Base-by-base conservation (phyloP, 805 yeast genomes). In the Naumovozyma baii region DNA sequence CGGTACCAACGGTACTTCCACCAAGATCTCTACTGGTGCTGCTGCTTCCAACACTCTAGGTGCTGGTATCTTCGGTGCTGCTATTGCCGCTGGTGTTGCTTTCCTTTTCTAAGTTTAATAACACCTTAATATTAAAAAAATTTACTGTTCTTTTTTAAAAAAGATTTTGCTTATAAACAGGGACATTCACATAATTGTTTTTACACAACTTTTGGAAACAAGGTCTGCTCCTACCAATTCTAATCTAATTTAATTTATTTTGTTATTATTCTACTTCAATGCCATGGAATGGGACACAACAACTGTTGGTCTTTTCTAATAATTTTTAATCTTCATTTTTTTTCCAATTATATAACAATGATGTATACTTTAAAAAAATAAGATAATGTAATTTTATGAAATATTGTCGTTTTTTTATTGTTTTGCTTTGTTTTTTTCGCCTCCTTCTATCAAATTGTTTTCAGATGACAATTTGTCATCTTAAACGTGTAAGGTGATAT, bases 51-150 rank as follows among this genome's bases (percentile, higher is more conserved):
- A 68, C 64, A 72, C 74, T 48, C 69, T 73, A 61, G 78, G 79
- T 67, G 82, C 85, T 61, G 80, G 83, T 68, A 75, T 78, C 61
- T 68, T 80, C 57, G 88, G 86, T 74, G 87, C 83, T 56, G 84
- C 80, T 62, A 83, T 82, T 53, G 88, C 87, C 52, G 88, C 87
- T 59, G 88, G 85, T 73, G 78, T 80, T 47, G 71, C 69, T 56
- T 65, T 66, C 66, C 62, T 66, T 57, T 65, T 67, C 64, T 67
- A 66, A 63, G 59, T 44, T 34, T 22, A 36, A n/a, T 9, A 29
- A 12, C 7, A 29, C 13, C 9, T 22, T 22, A 22, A 7, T 22
- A 7, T 22, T 7, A 22, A 22, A 22, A 10, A 10, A 22, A 22
- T 22, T 22, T 22, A 7, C 26, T 10, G 9, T 7, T 22, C 26